These are phyloP conservation scores for Capsicum chinense DNA, from an alignment of 257 asterid species.

Conservation along the genomic window DNA sequence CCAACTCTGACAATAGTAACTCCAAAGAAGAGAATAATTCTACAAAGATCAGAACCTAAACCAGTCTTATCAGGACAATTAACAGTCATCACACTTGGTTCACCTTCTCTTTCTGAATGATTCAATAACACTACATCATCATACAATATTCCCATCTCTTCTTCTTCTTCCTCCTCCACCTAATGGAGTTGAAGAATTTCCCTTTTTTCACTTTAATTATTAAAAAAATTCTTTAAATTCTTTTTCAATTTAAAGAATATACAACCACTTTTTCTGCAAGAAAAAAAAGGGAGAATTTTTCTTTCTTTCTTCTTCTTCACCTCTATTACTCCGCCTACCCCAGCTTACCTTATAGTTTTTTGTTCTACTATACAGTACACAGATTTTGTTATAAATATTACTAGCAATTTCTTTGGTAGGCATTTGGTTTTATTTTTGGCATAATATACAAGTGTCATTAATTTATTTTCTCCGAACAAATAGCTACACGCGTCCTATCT, in stretches of 20 bases:
- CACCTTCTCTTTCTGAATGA: constrained; percentile 67
- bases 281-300: neutral
- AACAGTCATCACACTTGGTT: constrained; percentile 78
- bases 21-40: constrained; percentile 83
- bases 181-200: neutral
- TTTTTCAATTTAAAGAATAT: too few relatives aligned
- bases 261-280: too few relatives aligned
- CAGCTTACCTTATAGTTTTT: neutral
- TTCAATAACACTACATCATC: constrained; percentile 78
- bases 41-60: constrained; percentile 86
- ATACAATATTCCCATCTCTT: constrained; percentile 59
- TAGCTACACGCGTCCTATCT: too few relatives aligned
- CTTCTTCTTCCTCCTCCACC: constrained; percentile 19
- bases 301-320: neutral
- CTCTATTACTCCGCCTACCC: neutral
- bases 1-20: constrained; percentile 77
- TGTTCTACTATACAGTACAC: neutral
- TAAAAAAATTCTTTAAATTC: too few relatives aligned
- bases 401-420: constrained; percentile 8
- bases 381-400: neutral
- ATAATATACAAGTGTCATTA: too few relatives aligned
- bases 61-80: constrained; percentile 95
- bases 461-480: too few relatives aligned
- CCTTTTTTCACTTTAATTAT: neutral
- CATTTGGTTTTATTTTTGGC: neutral